These are phyloP conservation scores for Afroboletus lepidellus DNA, from an alignment of 1,284 basidiomycete species.

Conservation along the genomic window DNA sequence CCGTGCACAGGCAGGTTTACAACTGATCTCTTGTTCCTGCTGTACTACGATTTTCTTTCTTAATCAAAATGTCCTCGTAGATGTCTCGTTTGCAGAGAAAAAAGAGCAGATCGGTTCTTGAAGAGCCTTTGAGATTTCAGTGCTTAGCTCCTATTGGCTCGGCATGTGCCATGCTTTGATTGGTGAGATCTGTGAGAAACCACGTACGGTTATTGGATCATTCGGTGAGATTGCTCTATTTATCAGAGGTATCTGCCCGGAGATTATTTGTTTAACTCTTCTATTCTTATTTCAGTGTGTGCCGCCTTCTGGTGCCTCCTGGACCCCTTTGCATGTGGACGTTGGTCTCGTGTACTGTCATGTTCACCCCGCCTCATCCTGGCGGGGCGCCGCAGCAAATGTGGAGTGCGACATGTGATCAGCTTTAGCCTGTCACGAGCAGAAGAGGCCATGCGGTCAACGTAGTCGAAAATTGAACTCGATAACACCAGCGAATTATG, in stretches of 20 bases:
- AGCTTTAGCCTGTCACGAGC: not conserved
- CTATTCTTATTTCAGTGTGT: no score
- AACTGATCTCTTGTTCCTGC: slow-evolving; percentile 27
- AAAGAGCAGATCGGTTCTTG: slow-evolving; percentile 23
- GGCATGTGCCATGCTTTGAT: not conserved
- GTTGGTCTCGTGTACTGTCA: not conserved
- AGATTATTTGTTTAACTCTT: not conserved
- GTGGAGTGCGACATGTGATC: not conserved
- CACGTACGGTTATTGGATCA: not conserved
- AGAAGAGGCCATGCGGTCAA: not conserved
- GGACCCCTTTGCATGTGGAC: no score
- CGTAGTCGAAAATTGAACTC: no score
- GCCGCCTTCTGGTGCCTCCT: no score
- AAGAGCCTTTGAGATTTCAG: slow-evolving; percentile 11
- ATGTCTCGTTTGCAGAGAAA: slow-evolving; percentile 27
- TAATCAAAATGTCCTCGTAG: slow-evolving; percentile 33
- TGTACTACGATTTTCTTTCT: slow-evolving; percentile 30
- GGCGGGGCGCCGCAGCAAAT: not conserved
- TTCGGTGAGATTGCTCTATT: slow-evolving; percentile 14
- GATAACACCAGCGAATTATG: no score
- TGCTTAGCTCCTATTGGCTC: slow-evolving; percentile 2
- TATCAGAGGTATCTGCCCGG: slow-evolving; percentile 3
- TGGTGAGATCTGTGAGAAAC: not conserved
- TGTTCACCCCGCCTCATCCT: not conserved
- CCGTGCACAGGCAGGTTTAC: slow-evolving; percentile 36